Evolutionary conservation across 169 alveolate genomes (phyloP).

Genomic region (Neospora caninum): DNA sequence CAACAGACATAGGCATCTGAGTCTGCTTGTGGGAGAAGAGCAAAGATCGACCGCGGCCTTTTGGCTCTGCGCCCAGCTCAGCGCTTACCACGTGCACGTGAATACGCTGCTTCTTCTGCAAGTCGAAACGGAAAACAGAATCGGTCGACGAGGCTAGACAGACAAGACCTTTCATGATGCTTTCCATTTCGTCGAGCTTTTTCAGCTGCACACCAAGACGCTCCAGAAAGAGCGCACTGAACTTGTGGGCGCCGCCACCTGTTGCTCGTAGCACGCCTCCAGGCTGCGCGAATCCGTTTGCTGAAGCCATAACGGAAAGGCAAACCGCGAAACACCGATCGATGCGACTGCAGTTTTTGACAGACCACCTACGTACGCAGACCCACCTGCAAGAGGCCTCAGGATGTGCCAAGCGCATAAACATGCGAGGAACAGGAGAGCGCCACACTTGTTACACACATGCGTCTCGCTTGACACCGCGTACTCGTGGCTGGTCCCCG

Average conservation of each 20-base stretch:
- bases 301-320: conserved; percentile 31
- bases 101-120: conserved; percentile 70
- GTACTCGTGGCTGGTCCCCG: too few relatives aligned
- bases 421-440: too few relatives aligned
- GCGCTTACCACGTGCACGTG: conserved; percentile 68
- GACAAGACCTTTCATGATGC: conserved; percentile 83
- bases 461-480: too few relatives aligned
- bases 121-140: conserved; percentile 79
- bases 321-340: not conserved
- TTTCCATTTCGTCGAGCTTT: conserved; percentile 88
- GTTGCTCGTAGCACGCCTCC: conserved; percentile 77
- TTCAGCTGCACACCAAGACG: conserved; percentile 75
- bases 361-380: too few relatives aligned
- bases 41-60: too few relatives aligned
- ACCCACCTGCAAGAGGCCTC: too few relatives aligned
- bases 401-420: too few relatives aligned
- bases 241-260: conserved; percentile 92
- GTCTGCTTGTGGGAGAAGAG: too few relatives aligned
- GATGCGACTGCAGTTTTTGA: too few relatives aligned
- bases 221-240: conserved; percentile 70
- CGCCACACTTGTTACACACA: too few relatives aligned
- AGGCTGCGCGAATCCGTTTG: conserved; percentile 23
- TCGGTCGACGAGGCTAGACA: conserved; percentile 76
- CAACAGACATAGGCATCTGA: too few relatives aligned
- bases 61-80: not conserved